Percentiles rank a stretch among this genome's conserved stretches.
Evolutionary conservation across 495 filamentous ascomycete species (phyloP).

Genomic region (Trichoderma reesei): DNA sequence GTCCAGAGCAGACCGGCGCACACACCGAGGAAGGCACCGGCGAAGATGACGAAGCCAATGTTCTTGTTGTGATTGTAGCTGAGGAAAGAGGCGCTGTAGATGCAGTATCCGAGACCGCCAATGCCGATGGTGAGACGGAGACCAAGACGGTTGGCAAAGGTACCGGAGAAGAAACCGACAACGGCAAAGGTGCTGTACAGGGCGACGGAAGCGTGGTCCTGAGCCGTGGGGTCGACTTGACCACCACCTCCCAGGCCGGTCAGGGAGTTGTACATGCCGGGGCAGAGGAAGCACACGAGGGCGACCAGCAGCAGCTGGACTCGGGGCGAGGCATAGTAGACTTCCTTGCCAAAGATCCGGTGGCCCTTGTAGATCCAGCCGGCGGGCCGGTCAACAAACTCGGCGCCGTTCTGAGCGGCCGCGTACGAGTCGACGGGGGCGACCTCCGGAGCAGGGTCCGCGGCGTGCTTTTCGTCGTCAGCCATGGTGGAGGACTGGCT

Average conservation of each 20-base stretch:
- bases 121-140: constrained; percentile 62
- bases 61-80: constrained; percentile 75
- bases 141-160: constrained; percentile 67
- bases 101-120: constrained; percentile 77
- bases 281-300: constrained; percentile 83
- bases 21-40: constrained; percentile 61
- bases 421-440: background rate
- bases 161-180: constrained; percentile 80
- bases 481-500: background rate
- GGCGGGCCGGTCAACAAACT: constrained; percentile 21
- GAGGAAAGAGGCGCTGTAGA: constrained; percentile 72
- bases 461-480: constrained; percentile 2
- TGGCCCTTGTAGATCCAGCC: constrained; percentile 64
- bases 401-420: background rate
- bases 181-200: constrained; percentile 78
- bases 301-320: constrained; percentile 66
- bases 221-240: constrained; percentile 49
- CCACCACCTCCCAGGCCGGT: constrained; percentile 68
- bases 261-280: constrained; percentile 77
- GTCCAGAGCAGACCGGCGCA: constrained; percentile 87
- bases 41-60: constrained; percentile 66
- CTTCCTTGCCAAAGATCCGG: constrained; percentile 41
- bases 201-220: constrained; percentile 61
- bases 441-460: background rate
- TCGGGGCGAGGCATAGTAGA: constrained; percentile 70